Percentiles rank a stretch among this genome's conserved stretches.
Evolutionary conservation across 192 early-diverging fungal genomes (phyloP).

Genomic region (Thamnidium elegans): DNA sequence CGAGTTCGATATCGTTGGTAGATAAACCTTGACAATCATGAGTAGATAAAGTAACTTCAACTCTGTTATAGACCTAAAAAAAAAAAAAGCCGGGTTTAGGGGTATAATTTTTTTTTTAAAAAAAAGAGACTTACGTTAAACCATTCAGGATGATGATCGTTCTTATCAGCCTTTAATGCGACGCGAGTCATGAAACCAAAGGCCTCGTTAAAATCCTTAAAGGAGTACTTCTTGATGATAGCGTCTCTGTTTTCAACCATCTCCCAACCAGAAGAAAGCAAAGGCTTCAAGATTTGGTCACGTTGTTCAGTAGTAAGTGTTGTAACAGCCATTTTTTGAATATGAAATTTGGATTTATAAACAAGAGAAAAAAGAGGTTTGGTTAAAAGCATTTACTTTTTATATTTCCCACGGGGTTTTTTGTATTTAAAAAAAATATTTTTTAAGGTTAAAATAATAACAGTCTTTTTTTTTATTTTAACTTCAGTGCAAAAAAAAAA

Average conservation of each 20-base stretch:
- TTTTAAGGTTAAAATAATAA: no score
- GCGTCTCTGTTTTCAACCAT: constrained; percentile 65
- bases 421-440: no score
- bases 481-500: no score
- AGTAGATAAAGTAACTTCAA: constrained; percentile 86
- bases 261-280: constrained; percentile 54
- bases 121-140: constrained; percentile 61
- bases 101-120: neutral
- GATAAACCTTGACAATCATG: constrained; percentile 88
- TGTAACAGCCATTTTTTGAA: no score
- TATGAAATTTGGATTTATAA: no score
- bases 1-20: constrained; percentile 71
- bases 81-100: neutral
- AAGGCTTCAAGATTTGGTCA: constrained; percentile 29
- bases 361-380: no score
- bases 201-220: constrained; percentile 81
- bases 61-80: constrained; percentile 86
- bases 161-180: constrained; percentile 85
- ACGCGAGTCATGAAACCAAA: constrained; percentile 96
- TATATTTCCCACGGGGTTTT: no score
- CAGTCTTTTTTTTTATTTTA: no score
- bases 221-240: constrained; percentile 72
- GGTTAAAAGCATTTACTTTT: no score
- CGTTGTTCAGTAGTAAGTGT: constrained; percentile 24
- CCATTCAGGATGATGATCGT: constrained; percentile 96